Evolutionary conservation across 1,284 basidiomycete species (phyloP).

Genomic region (Ustilago cynodontis): DNA sequence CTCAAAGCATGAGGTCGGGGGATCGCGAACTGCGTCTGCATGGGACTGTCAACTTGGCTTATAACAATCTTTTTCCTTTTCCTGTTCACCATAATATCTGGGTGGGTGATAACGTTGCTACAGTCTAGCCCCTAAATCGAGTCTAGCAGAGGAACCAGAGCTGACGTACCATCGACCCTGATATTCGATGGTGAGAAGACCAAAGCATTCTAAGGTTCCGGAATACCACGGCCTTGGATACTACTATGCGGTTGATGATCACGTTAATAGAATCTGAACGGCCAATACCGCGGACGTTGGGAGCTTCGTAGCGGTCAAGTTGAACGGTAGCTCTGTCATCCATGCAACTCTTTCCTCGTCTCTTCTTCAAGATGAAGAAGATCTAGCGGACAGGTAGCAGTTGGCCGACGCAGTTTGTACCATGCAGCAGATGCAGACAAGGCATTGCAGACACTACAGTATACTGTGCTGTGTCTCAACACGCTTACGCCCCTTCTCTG

Average conservation of each 20-base stretch:
- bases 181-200: too few species aligned
- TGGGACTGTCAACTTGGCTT: neutral
- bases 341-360: neutral
- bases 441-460: too few species aligned
- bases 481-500: neutral
- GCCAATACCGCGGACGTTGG: too few species aligned
- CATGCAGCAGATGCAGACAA: slow-evolving; percentile 3
- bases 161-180: too few species aligned
- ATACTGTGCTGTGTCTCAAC: neutral
- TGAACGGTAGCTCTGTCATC: neutral
- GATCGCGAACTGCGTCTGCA: slow-evolving; percentile 12
- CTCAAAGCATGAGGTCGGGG: slow-evolving; percentile 1
- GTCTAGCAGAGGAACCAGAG: too few species aligned
- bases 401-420: slow-evolving; percentile 9
- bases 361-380: neutral
- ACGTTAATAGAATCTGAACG: too few species aligned
- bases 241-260: too few species aligned
- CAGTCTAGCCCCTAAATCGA: neutral
- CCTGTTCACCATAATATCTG: too few species aligned
- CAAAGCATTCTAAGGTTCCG: too few species aligned
- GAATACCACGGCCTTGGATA: too few species aligned
- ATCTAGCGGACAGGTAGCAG: neutral
- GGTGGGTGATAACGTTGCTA: neutral
- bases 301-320: neutral
- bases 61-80: neutral